phyloP scores from a whole-genome alignment of 306 rosid species.

The Comarum palustre region DNA sequence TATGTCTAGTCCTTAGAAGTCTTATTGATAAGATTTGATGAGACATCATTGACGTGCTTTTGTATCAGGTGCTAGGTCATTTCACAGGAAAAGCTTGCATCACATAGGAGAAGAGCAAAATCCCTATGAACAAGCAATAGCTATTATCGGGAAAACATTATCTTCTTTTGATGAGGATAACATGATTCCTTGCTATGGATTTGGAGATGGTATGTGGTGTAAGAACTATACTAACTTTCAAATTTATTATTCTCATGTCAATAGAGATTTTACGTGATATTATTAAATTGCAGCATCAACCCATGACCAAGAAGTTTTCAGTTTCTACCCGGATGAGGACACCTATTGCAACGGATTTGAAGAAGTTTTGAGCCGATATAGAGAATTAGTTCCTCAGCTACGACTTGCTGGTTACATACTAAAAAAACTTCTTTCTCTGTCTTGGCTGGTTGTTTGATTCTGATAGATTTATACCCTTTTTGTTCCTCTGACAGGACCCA shows the following conservation, averaged over 20 bases:
- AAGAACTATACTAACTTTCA: slow-evolving; percentile 8
- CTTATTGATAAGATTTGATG: background rate
- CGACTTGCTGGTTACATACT: slow-evolving; percentile 73
- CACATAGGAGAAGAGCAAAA: slow-evolving; percentile 73
- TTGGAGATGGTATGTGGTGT: slow-evolving; percentile 77
- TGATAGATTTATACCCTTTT: slow-evolving; percentile 7
- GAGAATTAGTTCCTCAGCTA: slow-evolving; percentile 76
- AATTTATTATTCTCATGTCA: slow-evolving; percentile 6
- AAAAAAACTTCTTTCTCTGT: background rate
- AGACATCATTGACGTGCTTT: slow-evolving; percentile 28
- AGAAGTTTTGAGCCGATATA: slow-evolving; percentile 74
- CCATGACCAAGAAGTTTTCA: slow-evolving; percentile 91
- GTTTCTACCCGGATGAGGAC: slow-evolving; percentile 74
- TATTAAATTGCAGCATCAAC: slow-evolving; percentile 71
- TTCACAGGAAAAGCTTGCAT: slow-evolving; percentile 85
- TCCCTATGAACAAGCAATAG: slow-evolving; percentile 93
- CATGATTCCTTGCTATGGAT: slow-evolving; percentile 90
- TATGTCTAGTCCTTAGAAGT: slow-evolving; percentile 29
- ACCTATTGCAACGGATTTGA: slow-evolving; percentile 82
- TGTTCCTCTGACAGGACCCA: slow-evolving; percentile 60
- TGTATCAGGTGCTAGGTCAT: slow-evolving; percentile 66
- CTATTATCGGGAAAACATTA: slow-evolving; percentile 86
- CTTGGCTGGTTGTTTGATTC: slow-evolving; percentile 15
- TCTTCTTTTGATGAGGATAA: slow-evolving; percentile 90
- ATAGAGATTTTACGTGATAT: slow-evolving; percentile 24